Base-by-base conservation (phyloP, 192 early-diverging fungal species). In the Endogone sp. region DNA sequence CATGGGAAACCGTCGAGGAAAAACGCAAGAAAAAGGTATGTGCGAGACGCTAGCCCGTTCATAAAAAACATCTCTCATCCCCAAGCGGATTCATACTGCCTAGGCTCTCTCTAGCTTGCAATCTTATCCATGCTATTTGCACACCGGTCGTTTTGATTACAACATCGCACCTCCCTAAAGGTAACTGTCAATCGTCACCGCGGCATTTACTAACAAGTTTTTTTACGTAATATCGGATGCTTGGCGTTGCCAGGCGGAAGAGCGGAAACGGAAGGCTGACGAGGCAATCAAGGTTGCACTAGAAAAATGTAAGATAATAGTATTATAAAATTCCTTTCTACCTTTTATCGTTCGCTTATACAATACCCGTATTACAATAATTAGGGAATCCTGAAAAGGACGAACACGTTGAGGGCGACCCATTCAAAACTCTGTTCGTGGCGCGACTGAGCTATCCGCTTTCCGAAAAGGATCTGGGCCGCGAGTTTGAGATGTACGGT, bases 381-480 rank as follows among this genome's bases (percentile, higher is more conserved):
- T 16, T 29, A 88, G 85, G 91, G 91, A 83, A 93, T 67, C 92
- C 93, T 22, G 81, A 82, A 28, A 81, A 86, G 13, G 92, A 95
- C 74, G 76, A 88, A 13, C 78, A 92, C 20, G 85, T 89, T 6
- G 82, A 84, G 1, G 88, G 90, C 3, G 94, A 98, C 77, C 94
- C 96, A 0, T 98, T 93, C 86, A 94, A 95, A 67, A 96, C 95
- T 13, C 75, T 97, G 3, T 92, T 97, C 65, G 91, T 98, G 1
- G 89, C 86, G 23, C 87, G 94, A 24, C 79, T 98, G 86, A 82
- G 77, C 63, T 91, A 92, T 71, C 81, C 88, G 30, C 81, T 89
- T 20, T 90, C 91, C 32, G 92, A 94, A 65, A 88, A 93, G 71
- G 84, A 89, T 21, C 81, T 97, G 27, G 79, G 81, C 24, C 71